Percentiles rank a stretch among this genome's conserved stretches.
Conservation (phyloP, 352 stramenopile genomes). For the Phytopythium cucurbitacearum region DNA sequence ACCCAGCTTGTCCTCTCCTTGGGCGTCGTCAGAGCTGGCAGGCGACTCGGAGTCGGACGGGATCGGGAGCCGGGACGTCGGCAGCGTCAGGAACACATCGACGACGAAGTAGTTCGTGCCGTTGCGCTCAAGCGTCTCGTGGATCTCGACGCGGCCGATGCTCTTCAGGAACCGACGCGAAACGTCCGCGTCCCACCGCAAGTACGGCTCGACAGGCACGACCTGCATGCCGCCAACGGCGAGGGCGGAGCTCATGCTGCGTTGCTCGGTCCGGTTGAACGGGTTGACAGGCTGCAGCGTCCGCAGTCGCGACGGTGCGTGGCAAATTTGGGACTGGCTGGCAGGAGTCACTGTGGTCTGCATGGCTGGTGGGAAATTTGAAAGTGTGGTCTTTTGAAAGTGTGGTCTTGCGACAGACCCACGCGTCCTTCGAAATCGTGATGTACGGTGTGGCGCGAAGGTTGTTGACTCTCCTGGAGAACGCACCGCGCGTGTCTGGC, state of each 20-base stretch:
- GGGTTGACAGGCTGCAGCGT: conserved; percentile 2
- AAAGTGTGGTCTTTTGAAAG: no score
- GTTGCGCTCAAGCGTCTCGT: conserved; percentile 15
- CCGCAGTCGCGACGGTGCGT: neutral
- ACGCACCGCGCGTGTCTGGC: no score
- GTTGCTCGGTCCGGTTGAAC: neutral
- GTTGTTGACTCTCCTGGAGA: no score
- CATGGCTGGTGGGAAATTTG: no score
- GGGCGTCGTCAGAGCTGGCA: neutral
- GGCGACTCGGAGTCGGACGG: conserved; percentile 6
- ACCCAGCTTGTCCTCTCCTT: neutral
- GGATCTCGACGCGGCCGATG: conserved; percentile 40
- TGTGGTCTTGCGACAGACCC: no score
- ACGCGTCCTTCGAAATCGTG: no score
- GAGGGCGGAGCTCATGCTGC: neutral
- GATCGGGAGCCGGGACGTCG: conserved; percentile 19
- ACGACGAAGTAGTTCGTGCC: conserved; percentile 34
- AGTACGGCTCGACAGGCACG: conserved; percentile 20
- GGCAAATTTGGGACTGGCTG: neutral
- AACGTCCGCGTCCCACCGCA: conserved; percentile 15
- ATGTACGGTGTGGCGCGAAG: no score
- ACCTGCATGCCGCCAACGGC: neutral
- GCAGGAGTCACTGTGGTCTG: no score
- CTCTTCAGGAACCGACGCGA: conserved; percentile 29
- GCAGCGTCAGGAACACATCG: conserved; percentile 30